Conservation (phyloP, 345 rosid genomes). For the Combretum micranthum region DNA sequence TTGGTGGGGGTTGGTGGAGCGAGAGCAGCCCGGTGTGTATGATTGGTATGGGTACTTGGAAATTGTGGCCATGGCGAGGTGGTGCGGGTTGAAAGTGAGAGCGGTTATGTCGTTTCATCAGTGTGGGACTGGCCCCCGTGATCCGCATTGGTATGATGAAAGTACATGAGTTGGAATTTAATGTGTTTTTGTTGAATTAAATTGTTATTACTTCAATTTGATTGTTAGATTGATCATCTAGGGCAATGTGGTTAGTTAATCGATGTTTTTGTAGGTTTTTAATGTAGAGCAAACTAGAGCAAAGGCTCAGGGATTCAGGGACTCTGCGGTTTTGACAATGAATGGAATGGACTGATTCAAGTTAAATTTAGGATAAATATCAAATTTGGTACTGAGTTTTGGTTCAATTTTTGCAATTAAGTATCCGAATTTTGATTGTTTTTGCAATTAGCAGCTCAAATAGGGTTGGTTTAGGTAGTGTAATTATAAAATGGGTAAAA, state of each 20-base stretch:
- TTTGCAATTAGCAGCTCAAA: no score
- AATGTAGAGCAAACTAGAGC: no score
- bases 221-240: neutral
- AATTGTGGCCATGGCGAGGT: slow-evolving; percentile 30
- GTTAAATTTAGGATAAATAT: no score
- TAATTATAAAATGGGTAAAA: no score
- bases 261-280: no score
- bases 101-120: slow-evolving; percentile 44
- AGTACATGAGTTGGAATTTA: slow-evolving; percentile 3
- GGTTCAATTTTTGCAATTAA: no score
- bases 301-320: no score
- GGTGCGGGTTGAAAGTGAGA: slow-evolving; percentile 36
- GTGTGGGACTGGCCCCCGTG: slow-evolving; percentile 29
- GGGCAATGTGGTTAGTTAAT: neutral
- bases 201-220: neutral
- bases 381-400: no score
- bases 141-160: slow-evolving; percentile 25
- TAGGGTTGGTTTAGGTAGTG: no score
- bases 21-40: slow-evolving; percentile 33
- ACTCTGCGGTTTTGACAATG: no score
- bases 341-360: no score
- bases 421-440: no score
- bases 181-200: neutral
- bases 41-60: slow-evolving; percentile 39
- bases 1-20: slow-evolving; percentile 61